Conservation (phyloP, 2,329 filamentous ascomycete species). For the Aspergillus sp. region DNA sequence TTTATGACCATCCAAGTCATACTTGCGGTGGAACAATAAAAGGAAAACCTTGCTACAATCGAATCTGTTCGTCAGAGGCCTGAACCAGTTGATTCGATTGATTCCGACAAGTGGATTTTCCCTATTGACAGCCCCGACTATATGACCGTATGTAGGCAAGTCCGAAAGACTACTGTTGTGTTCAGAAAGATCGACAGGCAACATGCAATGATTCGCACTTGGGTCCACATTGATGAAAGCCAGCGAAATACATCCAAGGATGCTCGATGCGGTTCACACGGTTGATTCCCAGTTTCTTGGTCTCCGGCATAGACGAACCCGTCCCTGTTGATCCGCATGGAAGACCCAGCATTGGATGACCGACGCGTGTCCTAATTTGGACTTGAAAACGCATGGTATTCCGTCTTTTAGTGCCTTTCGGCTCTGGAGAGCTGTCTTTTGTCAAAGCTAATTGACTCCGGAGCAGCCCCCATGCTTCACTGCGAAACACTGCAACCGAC, state of each 20-base stretch:
- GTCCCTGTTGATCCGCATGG: constrained; percentile 65
- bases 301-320: constrained; percentile 48
- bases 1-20: constrained; percentile 33
- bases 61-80: constrained; percentile 23
- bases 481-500: constrained; percentile 74
- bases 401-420: constrained; percentile 31
- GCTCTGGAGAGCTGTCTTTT: constrained; percentile 8
- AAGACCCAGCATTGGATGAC: constrained; percentile 55
- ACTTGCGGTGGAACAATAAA: constrained; percentile 45
- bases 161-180: constrained; percentile 29
- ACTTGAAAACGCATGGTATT: constrained; percentile 46
- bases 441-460: constrained; percentile 54
- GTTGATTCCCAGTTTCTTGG: constrained; percentile 46
- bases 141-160: constrained; percentile 49
- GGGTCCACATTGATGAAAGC: constrained; percentile 19
- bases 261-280: constrained; percentile 53
- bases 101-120: constrained; percentile 60
- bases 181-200: constrained; percentile 30
- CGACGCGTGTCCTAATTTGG: constrained; percentile 45
- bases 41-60: constrained; percentile 56
- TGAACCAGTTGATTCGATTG: constrained; percentile 28
- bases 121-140: constrained; percentile 19
- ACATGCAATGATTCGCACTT: constrained; percentile 16
- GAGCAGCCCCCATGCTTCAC: constrained; percentile 66
- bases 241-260: constrained; percentile 49